A percentile compares a stretch with the other conserved stretches of the same genome.
phyloP scores from a whole-genome alignment of 768 basidiomycete genomes.

The Panaeolus papilionaceus region DNA sequence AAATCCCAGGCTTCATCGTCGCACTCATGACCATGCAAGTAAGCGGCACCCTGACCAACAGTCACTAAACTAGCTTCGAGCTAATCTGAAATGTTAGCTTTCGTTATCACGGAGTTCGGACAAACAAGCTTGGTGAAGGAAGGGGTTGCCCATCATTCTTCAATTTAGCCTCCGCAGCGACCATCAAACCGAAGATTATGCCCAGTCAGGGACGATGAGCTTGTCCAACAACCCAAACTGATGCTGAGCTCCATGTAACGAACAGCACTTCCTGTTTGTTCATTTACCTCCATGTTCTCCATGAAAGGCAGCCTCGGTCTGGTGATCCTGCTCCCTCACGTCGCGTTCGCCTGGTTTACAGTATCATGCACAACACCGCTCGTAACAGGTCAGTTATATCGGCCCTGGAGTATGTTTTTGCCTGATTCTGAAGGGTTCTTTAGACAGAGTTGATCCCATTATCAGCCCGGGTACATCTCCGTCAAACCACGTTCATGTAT shows the following conservation, averaged over 20 bases:
- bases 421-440: slow-evolving; percentile 6
- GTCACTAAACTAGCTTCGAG: too few species aligned
- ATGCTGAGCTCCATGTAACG: background rate
- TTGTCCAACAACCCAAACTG: background rate
- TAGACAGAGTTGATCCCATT: slow-evolving; percentile 48
- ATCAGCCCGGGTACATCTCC: slow-evolving; percentile 40
- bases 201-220: background rate
- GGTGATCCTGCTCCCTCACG: background rate
- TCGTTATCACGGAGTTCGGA: too few species aligned
- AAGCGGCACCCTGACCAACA: too few species aligned
- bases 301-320: background rate
- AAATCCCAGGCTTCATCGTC: too few species aligned
- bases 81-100: too few species aligned
- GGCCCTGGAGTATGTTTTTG: background rate
- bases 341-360: slow-evolving; percentile 44
- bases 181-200: slow-evolving; percentile 5
- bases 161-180: slow-evolving; percentile 5
- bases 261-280: background rate
- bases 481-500: slow-evolving; percentile 47
- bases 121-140: too few species aligned
- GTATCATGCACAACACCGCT: slow-evolving; percentile 46
- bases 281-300: background rate
- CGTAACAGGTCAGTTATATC: slow-evolving; percentile 40
- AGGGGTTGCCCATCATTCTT: background rate
- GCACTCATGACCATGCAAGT: too few species aligned